Percentiles rank a stretch among this genome's conserved stretches.
Conservation (phyloP, 1,284 basidiomycete species). For the Apiotrichum siamense region DNA sequence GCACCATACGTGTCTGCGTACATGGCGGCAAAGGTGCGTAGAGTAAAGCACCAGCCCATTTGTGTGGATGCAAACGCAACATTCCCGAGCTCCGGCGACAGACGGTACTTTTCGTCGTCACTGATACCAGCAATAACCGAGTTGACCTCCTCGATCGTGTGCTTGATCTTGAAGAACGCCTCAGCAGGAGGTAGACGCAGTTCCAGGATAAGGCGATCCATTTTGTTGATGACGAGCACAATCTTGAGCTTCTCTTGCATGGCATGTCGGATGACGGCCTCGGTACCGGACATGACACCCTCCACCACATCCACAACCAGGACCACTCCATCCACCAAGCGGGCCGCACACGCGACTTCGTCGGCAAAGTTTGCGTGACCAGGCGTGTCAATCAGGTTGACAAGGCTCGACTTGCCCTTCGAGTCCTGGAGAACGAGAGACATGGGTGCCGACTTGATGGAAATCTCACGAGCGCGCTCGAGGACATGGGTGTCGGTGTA, state of each 20-base stretch:
- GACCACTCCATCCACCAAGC: slow-evolving; percentile 87
- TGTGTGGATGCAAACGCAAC: slow-evolving; percentile 96
- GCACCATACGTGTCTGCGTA: slow-evolving; percentile 76
- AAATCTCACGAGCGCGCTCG: slow-evolving; percentile 81
- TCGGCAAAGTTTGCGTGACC: slow-evolving; percentile 98
- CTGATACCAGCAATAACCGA: slow-evolving; percentile 87
- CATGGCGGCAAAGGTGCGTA: slow-evolving; percentile 90
- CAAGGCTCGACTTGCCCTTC: slow-evolving; percentile 81
- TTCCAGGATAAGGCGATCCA: slow-evolving; percentile 94
- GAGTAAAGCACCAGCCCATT: slow-evolving; percentile 96
- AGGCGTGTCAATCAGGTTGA: slow-evolving; percentile 95
- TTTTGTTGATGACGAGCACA: slow-evolving; percentile 93
- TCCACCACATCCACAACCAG: slow-evolving; percentile 94
- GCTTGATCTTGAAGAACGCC: slow-evolving; percentile 98
- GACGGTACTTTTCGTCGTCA: slow-evolving; percentile 73
- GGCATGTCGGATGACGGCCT: slow-evolving; percentile 77
- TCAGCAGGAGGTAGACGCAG: slow-evolving; percentile 91
- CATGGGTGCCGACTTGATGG: slow-evolving; percentile 95
- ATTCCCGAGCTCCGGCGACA: slow-evolving; percentile 93
- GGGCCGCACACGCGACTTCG: slow-evolving; percentile 82
- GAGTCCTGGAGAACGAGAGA: slow-evolving; percentile 85
- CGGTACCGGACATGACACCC: slow-evolving; percentile 89
- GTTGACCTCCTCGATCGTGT: slow-evolving; percentile 98
- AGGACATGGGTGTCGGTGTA: slow-evolving; percentile 95
- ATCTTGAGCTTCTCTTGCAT: slow-evolving; percentile 84